These are phyloP conservation scores for Phyllosticta ampelicida DNA, from an alignment of 2,329 filamentous ascomycete species.

Conservation along the genomic window DNA sequence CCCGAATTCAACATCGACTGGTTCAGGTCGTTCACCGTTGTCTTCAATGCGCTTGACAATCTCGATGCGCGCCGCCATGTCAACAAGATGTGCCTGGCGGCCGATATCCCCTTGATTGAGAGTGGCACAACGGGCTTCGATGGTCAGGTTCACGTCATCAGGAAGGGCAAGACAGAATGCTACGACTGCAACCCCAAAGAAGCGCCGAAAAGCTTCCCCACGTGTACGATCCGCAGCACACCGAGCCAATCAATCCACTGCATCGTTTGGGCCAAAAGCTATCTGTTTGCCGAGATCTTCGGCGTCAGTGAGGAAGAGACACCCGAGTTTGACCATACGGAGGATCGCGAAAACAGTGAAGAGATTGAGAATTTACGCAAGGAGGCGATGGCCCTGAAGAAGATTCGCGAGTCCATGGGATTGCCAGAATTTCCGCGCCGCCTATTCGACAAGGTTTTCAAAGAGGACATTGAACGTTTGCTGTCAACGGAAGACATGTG, in stretches of 20 bases:
- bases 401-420: constrained; percentile 71
- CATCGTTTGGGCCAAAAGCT: constrained; percentile 98
- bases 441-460: constrained; percentile 90
- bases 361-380: constrained; percentile 82
- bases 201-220: constrained; percentile 82
- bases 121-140: constrained; percentile 97
- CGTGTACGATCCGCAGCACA: constrained; percentile 94
- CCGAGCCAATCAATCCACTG: constrained; percentile 96
- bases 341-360: constrained; percentile 69
- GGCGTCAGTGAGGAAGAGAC: constrained; percentile 81
- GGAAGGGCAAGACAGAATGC: constrained; percentile 82
- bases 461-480: constrained; percentile 70
- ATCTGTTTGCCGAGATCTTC: constrained; percentile 89
- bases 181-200: constrained; percentile 92
- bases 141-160: constrained; percentile 94
- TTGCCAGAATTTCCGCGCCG: constrained; percentile 64
- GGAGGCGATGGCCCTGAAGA: constrained; percentile 74
- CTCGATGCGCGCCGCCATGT: constrained; percentile 88
- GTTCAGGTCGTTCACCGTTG: constrained; percentile 72
- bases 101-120: constrained; percentile 82
- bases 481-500: constrained; percentile 92
- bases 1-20: constrained; percentile 73
- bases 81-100: constrained; percentile 93
- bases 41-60: constrained; percentile 97
- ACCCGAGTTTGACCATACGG: constrained; percentile 65